Evolutionary conservation across 768 basidiomycete genomes (phyloP), one percentile per base, ranked within the genome.

Genomic region (Fomitopsis serialis): DNA sequence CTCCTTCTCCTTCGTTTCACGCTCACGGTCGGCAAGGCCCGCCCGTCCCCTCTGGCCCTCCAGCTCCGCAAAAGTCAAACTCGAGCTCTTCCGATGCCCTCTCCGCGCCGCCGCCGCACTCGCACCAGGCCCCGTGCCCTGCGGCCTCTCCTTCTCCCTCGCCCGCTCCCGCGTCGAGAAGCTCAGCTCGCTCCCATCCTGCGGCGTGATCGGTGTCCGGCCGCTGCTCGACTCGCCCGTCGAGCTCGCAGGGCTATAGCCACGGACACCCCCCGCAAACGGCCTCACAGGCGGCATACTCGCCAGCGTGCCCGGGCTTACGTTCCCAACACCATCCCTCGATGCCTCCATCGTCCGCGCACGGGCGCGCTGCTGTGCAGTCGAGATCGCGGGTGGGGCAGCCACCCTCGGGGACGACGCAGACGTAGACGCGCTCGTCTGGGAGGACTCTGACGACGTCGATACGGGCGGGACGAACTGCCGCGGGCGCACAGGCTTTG

Each of bases 161-260:
- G 15, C 58, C 35, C 52, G 15, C 59, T 62, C 22, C 54, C 46
- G 3, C 66, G 63, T 36, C 11, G 36, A 43, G 13, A 27, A 48
- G 3, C 68, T 63, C 19, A 77, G 61, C 32, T 92, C 90, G 58
- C 88, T 89, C 23, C 88, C 90, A 62, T 91, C 89, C 37, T 78
- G 72, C 3, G 90, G 91, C 15, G 91, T 92, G 45, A 86, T 72
- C 11, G 90, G 91, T 17, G 79, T 77, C 15, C 83, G 74, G 15
- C 87, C 87, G 61, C 83, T 87, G 56, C 88, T 92, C 54, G 89
- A 91, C 63, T 87, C 89, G 7, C 90, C 90, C 13, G 86, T 89
- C 27, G 90, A 92, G 64, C 89, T 92, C 12, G 86, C 85, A 12
- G 89, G 89, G 61, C 88, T 90, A 54, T 85, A 78, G 12, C 84